These are phyloP conservation scores for Plasmodium berghei DNA, from an alignment of 169 alveolate genomes.

Conservation along the genomic window DNA sequence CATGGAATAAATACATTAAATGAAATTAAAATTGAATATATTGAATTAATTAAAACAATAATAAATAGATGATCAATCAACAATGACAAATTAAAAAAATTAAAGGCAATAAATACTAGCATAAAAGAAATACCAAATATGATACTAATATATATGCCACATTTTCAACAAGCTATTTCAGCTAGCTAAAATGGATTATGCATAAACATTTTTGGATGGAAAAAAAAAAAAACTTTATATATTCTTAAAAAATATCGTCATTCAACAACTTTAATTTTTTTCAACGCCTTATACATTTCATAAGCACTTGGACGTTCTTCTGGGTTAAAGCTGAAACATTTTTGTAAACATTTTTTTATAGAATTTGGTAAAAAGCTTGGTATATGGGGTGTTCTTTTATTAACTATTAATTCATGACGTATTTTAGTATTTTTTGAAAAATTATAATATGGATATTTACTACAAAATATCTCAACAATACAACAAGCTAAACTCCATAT, in stretches of 20 bases:
- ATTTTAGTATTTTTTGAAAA: conserved; percentile 49
- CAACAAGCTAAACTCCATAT: conserved; percentile 76
- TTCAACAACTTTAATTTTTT: conserved; percentile 66
- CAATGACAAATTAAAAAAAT: background rate
- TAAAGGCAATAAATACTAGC: too few relatives aligned
- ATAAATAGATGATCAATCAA: background rate
- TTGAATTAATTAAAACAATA: background rate
- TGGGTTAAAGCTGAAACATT: conserved; percentile 38
- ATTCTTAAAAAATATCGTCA: background rate
- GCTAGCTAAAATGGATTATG: too few relatives aligned
- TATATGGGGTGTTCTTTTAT: conserved; percentile 48
- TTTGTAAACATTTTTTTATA: conserved; percentile 36
- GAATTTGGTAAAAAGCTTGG: conserved; percentile 64
- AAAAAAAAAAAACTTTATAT: too few relatives aligned
- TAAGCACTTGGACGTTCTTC: conserved; percentile 71
- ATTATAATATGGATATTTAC: conserved; percentile 69
- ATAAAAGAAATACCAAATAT: too few relatives aligned
- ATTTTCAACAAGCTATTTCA: too few relatives aligned
- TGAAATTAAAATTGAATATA: too few relatives aligned
- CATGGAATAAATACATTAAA: too few relatives aligned
- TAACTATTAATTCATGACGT: conserved; percentile 49
- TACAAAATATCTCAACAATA: conserved; percentile 63
- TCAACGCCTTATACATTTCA: conserved; percentile 54
- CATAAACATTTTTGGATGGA: too few relatives aligned
- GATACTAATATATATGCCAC: too few relatives aligned